Evolutionary conservation across 2,329 filamentous ascomycete species (phyloP).

Genomic region (Cucurbitaria berberidis): DNA sequence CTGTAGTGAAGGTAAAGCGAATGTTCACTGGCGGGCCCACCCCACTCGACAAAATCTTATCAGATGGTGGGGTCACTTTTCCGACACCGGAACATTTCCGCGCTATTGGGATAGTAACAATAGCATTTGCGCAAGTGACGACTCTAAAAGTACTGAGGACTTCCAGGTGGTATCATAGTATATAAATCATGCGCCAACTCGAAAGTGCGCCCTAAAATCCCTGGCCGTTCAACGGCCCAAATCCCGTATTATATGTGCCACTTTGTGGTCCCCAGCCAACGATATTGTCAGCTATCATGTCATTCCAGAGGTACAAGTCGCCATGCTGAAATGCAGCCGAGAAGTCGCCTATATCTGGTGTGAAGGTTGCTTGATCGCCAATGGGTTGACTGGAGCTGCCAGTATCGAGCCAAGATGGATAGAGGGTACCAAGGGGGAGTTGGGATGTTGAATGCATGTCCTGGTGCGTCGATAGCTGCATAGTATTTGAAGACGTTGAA

Average conservation of each 20-base stretch:
- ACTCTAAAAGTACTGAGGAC: too few species aligned
- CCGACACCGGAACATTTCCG: background rate
- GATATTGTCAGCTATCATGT: constrained; percentile 39
- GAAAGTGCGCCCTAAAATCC: constrained; percentile 15
- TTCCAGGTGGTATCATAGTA: background rate
- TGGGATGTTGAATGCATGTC: constrained; percentile 2
- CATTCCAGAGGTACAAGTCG: constrained; percentile 47
- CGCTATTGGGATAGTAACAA: background rate
- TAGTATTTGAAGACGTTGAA: background rate
- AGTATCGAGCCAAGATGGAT: constrained; percentile 14
- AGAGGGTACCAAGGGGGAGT: constrained; percentile 19
- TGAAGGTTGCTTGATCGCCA: constrained; percentile 17
- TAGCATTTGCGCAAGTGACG: background rate
- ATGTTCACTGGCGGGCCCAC: background rate
- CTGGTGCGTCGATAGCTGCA: constrained; percentile 1
- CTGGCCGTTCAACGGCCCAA: constrained; percentile 26
- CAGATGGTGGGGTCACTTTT: constrained; percentile 10
- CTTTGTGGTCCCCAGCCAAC: constrained; percentile 41
- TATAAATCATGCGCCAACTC: background rate
- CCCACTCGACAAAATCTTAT: constrained; percentile 10
- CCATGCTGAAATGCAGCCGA: constrained; percentile 44
- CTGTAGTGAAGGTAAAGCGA: background rate
- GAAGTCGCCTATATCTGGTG: constrained; percentile 42
- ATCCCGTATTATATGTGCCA: constrained; percentile 33
- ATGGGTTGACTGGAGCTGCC: constrained; percentile 3